Base-by-base conservation (phyloP, 148 eudicot genomes). In the Pharnaceum exiguum region DNA sequence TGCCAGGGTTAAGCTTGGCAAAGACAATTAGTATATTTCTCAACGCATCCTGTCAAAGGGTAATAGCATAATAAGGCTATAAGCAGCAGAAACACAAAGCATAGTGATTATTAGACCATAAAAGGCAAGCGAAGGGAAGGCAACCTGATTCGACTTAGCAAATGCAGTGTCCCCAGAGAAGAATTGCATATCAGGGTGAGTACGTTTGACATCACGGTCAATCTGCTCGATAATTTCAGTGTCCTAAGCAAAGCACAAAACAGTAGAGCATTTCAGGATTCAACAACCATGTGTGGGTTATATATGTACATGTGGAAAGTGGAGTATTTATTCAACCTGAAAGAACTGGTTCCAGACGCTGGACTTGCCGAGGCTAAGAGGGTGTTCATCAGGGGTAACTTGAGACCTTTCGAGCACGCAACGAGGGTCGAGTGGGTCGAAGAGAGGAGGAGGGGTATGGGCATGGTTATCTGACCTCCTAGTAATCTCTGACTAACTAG, bases 1-100 rank as follows among this genome's bases (percentile, higher is more conserved):
- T 86, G 32, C 99, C 99, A 2, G 99, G 96, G 65, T 94, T 94
- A 67, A 94, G 71, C 82, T 94, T 94, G 10, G 99, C 99, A 67
- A 89, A 94, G 28, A 94, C 78, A 65, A 89, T 84, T 59, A 94
- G 69, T 64, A 89, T 89, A 72, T 68, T 77, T 78, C 60, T 78
- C 85, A 94, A 39, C 11, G 95, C 75, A 40, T 89, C 99, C 99
- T 94, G 77, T 43, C 22, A 60, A 27, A 45, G 69, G 17, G 68
- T 1, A 66, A 13, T 62, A 19, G 67, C 29, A 17, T 24, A 9
- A 51, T 40, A 46, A 63, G 3, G 16, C 23, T 30, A 29, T 16
- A 46, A 57, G n/a, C 21, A 16, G 49, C 32, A 29, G n/a, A 37
- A 36, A 19, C 4, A 19, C 19, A 29, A 31, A 6, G 22, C 2